Percentiles rank a stretch among this genome's conserved stretches.
These are phyloP conservation scores for Angophora floribunda DNA, from an alignment of 345 rosid species.

Conservation along the genomic window DNA sequence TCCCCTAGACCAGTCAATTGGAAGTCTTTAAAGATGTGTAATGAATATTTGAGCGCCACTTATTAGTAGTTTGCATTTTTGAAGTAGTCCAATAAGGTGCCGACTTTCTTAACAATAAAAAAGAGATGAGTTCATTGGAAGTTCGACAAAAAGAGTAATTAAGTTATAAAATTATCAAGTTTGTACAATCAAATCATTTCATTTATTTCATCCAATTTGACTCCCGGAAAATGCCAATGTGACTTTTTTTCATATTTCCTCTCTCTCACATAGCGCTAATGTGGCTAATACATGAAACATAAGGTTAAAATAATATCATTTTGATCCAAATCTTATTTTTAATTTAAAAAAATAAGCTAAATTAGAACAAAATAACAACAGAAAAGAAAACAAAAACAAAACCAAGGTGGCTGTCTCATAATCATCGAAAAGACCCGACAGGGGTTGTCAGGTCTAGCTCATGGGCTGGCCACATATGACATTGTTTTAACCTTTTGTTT, in stretches of 20 bases:
- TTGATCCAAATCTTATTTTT: neutral
- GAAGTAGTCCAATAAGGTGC: neutral
- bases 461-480: neutral
- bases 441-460: neutral
- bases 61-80: too few relatives aligned
- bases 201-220: neutral
- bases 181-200: neutral
- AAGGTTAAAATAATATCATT: neutral
- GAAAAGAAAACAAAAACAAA: neutral
- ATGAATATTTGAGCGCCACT: too few relatives aligned
- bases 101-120: neutral
- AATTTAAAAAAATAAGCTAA: neutral
- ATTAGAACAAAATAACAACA: neutral
- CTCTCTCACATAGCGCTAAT: accelerated
- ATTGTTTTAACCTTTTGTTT: too few relatives aligned
- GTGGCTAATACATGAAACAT: neutral
- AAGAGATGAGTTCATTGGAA: too few relatives aligned
- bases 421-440: neutral
- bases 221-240: accelerated
- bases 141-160: too few relatives aligned
- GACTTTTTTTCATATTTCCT: neutral
- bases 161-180: too few relatives aligned
- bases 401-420: neutral
- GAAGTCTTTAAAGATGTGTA: too few relatives aligned
- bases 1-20: too few relatives aligned